Conservation (phyloP, 139 green algal species). For the Spirogloea muscicola region DNA sequence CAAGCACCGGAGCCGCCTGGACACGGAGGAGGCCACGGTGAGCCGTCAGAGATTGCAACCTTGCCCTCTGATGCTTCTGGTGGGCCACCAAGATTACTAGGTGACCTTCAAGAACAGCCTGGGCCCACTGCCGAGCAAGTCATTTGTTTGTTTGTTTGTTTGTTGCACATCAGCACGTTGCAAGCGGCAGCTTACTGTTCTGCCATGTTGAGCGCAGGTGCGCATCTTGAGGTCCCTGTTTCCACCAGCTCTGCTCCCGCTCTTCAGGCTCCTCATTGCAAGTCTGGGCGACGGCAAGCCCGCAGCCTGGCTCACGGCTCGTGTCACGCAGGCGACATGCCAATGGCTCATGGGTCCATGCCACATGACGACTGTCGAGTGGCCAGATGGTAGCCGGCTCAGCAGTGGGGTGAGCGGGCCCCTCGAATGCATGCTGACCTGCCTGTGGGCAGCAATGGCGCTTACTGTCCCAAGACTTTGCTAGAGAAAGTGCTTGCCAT, state of each 20-base stretch:
- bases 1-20: neutral
- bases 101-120: too few species aligned
- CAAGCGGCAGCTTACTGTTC: too few species aligned
- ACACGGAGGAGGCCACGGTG: constrained; percentile 13
- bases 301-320: constrained; percentile 23
- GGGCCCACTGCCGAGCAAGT: too few species aligned
- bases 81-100: too few species aligned
- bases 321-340: constrained; percentile 23
- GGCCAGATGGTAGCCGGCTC: constrained; percentile 2
- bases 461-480: too few species aligned
- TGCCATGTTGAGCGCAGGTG: constrained; percentile 4
- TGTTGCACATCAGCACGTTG: too few species aligned
- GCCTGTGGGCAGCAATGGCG: too few species aligned
- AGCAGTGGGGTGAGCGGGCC: neutral
- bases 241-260: constrained; percentile 15
- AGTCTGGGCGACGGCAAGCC: constrained; percentile 7
- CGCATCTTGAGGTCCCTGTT: constrained; percentile 27
- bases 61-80: too few species aligned
- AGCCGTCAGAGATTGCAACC: too few species aligned
- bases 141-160: too few species aligned
- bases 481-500: too few species aligned
- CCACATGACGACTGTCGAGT: constrained; percentile 6
- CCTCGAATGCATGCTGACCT: too few species aligned
- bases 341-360: constrained; percentile 41
- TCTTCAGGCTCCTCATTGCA: constrained; percentile 12